Percentiles rank a stretch among this genome's conserved stretches.
phyloP scores from a whole-genome alignment of 192 early-diverging fungal species.

The Coemansia sp. region DNA sequence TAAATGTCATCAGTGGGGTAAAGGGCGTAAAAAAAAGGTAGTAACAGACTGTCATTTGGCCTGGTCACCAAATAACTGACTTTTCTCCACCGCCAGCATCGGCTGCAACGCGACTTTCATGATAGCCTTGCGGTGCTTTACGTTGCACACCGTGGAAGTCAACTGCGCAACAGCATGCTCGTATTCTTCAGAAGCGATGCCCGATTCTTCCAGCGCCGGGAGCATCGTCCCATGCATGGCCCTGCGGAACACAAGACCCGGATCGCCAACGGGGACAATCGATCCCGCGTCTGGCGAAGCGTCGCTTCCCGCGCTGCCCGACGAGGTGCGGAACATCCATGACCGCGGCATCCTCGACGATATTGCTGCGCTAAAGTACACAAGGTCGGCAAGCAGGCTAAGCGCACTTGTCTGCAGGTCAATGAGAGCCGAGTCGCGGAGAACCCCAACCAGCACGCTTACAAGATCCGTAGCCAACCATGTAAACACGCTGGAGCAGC shows the following conservation, averaged over 20 bases:
- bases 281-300: background rate
- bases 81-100: slow-evolving; percentile 42
- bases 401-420: slow-evolving; percentile 30
- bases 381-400: slow-evolving; percentile 19
- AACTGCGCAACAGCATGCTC: slow-evolving; percentile 13
- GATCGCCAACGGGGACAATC: slow-evolving; percentile 17
- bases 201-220: slow-evolving; percentile 1
- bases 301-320: slow-evolving; percentile 15
- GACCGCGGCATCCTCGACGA: slow-evolving; percentile 21
- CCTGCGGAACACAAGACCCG: slow-evolving; percentile 22
- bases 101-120: slow-evolving; percentile 32
- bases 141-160: background rate
- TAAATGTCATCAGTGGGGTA: background rate
- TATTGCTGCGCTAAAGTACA: slow-evolving; percentile 17
- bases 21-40: background rate
- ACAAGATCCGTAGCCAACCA: slow-evolving; percentile 21
- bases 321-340: slow-evolving; percentile 33
- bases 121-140: slow-evolving; percentile 28
- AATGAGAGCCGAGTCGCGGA: slow-evolving; percentile 21
- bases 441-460: slow-evolving; percentile 7
- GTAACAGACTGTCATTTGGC: background rate
- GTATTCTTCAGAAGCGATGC: slow-evolving; percentile 8
- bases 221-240: slow-evolving; percentile 8
- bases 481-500: slow-evolving; percentile 6
- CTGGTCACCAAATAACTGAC: slow-evolving; percentile 26